Conservation (phyloP, 2,329 filamentous ascomycete species). For the Zymoseptoria ardabiliae region DNA sequence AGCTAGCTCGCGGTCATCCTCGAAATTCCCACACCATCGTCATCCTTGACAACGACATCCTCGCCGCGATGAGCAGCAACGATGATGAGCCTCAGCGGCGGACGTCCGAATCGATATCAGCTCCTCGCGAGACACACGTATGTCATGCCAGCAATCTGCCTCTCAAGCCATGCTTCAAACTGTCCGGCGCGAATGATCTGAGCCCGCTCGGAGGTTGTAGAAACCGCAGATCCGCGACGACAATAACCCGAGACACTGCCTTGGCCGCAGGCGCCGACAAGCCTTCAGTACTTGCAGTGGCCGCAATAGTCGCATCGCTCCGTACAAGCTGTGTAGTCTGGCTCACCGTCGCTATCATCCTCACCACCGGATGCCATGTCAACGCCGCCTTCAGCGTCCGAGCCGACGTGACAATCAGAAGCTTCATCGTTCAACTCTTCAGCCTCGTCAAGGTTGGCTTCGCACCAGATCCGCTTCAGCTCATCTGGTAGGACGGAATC, state of each 20-base stretch:
- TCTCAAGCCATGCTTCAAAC: neutral
- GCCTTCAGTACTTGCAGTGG: neutral
- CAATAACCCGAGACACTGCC: neutral
- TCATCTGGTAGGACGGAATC: constrained; percentile 3
- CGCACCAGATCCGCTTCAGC: constrained; percentile 3
- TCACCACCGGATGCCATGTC: constrained; percentile 2
- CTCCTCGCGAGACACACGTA: neutral
- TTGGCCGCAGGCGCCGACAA: neutral
- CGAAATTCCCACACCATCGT: neutral
- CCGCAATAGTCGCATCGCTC: constrained; percentile 12
- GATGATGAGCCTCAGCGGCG: neutral
- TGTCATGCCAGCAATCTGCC: neutral
- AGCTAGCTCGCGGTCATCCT: neutral
- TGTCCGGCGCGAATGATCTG: neutral
- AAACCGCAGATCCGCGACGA: neutral
- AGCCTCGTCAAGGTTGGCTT: neutral
- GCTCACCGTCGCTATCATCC: constrained; percentile 6
- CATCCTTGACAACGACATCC: neutral
- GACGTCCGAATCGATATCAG: neutral
- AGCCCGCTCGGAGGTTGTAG: neutral
- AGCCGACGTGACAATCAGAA: neutral
- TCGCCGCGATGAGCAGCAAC: neutral
- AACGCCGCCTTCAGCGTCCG: constrained; percentile 4
- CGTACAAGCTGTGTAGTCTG: constrained; percentile 14
- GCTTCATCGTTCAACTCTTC: neutral